Percentiles rank a stretch among this genome's conserved stretches.
These are phyloP conservation scores for Colletotrichum spinosum DNA, from an alignment of 2,329 filamentous ascomycete genomes.

Conservation along the genomic window DNA sequence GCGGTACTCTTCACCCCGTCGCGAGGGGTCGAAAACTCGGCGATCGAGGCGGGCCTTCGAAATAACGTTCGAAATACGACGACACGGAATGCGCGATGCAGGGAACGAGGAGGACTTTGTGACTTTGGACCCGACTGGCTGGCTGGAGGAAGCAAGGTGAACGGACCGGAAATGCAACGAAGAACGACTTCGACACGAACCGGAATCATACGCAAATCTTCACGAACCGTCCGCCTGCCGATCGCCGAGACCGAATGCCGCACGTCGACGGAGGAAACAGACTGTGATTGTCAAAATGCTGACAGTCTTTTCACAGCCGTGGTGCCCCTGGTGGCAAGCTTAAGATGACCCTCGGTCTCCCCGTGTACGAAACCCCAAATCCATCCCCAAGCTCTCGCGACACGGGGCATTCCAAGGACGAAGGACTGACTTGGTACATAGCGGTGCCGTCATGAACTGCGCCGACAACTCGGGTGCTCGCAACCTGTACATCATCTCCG, in stretches of 20 bases:
- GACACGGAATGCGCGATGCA: conserved; percentile 18
- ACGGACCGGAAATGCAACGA: neutral
- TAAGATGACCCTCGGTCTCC: conserved; percentile 99
- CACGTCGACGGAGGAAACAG: conserved; percentile 11
- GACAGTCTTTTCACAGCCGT: conserved; percentile 63
- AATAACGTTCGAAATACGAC: conserved; percentile 14
- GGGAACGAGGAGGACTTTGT: conserved; percentile 21
- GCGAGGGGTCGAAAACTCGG: conserved; percentile 19
- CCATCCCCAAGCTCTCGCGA: conserved; percentile 4
- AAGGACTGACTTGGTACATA: conserved; percentile 52
- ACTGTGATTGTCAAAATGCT: conserved; percentile 42
- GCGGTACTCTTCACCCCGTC: conserved; percentile 35
- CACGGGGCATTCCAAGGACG: conserved; percentile 21
- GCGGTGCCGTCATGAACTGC: conserved; percentile 99
- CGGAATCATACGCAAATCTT: neutral
- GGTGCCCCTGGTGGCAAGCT: conserved; percentile 99
- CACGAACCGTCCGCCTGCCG: conserved; percentile 8
- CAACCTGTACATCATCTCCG: conserved; percentile 99
- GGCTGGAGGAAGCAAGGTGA: neutral
- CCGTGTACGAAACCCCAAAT: conserved; percentile 80
- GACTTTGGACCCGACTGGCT: neutral
- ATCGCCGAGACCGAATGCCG: conserved; percentile 19
- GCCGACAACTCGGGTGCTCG: conserved; percentile 98
- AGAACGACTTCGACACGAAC: neutral
- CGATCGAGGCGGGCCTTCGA: conserved; percentile 27